Base-by-base conservation (phyloP, 2,329 filamentous ascomycete genomes). In the Alternaria novae-zelandiae region DNA sequence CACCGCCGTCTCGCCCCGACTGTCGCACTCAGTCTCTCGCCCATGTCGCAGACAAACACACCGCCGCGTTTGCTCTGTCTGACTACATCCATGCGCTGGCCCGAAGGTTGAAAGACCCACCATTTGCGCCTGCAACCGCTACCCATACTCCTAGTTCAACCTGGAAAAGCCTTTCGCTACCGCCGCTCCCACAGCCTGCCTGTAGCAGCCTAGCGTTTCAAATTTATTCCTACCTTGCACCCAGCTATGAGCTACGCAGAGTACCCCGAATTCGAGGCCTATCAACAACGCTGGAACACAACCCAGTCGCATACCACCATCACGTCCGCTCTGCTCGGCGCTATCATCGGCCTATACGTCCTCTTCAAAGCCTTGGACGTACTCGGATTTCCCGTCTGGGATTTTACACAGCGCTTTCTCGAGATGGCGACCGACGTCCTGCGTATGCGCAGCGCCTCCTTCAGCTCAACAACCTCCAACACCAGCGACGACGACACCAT, bases 341-440 rank as follows among this genome's bases (percentile, higher is more conserved):
- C 66, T 9, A 32, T 76, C 36, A 62, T 70, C 13, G 72, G 70
- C 36, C 57, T 70, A 57, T 74, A 76, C 70, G 57, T 74, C 20
- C 50, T 81, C 45, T 74, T 73, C 64, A 75, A 70, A 51, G 63
- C 66, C 6, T 65, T 76, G 15, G 75, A 77, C 5, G 58, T 72
- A 15, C 62, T 73, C 7, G 75, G 76, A n/a, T 77, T 66, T 58
- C 77, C 78, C 0, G 69, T 71, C 74, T 82, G 61, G 81, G 85
- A 69, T 75, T 89, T 56, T 73, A 88, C 79, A 80, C 85, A 57
- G 66, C 90, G 68, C 86, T 89, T 74, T 73, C 58, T 64, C 12
- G 54, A 70, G 26, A 75, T 73, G 66, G 59, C 57, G 28, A 45
- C 62, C 21, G 62, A 61, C 15, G 44, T 63, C 26, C 45, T 70